Evolutionary conservation across 2,329 filamentous ascomycete species (phyloP).

Genomic region (Nectriaceae sp.): DNA sequence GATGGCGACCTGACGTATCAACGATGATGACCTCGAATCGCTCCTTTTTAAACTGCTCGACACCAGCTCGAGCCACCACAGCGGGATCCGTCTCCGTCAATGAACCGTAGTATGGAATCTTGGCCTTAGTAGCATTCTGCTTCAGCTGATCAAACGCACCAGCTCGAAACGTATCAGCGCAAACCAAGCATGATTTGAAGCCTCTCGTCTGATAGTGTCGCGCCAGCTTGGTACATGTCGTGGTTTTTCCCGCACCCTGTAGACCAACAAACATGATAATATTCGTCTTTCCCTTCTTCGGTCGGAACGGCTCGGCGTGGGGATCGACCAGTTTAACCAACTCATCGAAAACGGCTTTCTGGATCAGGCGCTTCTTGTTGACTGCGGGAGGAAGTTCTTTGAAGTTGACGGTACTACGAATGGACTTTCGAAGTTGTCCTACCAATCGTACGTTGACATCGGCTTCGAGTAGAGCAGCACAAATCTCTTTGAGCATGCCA

Average conservation of each 20-base stretch:
- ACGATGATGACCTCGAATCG: constrained; percentile 98
- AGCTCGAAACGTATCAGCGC: constrained; percentile 96
- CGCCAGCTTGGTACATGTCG: constrained; percentile 95
- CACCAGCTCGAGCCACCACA: constrained; percentile 89
- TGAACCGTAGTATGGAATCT: constrained; percentile 97
- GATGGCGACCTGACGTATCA: constrained; percentile 92
- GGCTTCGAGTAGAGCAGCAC: constrained; percentile 89
- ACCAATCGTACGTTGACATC: constrained; percentile 97
- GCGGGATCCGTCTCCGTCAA: constrained; percentile 96
- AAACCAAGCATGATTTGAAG: constrained; percentile 91
- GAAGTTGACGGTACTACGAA: constrained; percentile 89
- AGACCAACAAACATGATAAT: constrained; percentile 99
- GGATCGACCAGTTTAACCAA: constrained; percentile 94
- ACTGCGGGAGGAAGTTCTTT: constrained; percentile 86
- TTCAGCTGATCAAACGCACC: constrained; percentile 98
- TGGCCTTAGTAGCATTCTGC: constrained; percentile 98
- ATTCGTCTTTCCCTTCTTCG: constrained; percentile 93
- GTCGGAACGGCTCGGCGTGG: constrained; percentile 92
- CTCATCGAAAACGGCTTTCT: constrained; percentile 97
- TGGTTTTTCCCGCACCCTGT: constrained; percentile 97
- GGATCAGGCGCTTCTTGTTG: constrained; percentile 98
- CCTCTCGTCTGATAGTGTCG: constrained; percentile 92
- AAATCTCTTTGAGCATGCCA: constrained; percentile 98
- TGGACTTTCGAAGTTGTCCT: constrained; percentile 86
- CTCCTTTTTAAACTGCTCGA: constrained; percentile 99